Percentiles rank a stretch among this genome's conserved stretches.
These are phyloP conservation scores for Erodium trifolium DNA, from an alignment of 441 rosid genomes.

Conservation along the genomic window DNA sequence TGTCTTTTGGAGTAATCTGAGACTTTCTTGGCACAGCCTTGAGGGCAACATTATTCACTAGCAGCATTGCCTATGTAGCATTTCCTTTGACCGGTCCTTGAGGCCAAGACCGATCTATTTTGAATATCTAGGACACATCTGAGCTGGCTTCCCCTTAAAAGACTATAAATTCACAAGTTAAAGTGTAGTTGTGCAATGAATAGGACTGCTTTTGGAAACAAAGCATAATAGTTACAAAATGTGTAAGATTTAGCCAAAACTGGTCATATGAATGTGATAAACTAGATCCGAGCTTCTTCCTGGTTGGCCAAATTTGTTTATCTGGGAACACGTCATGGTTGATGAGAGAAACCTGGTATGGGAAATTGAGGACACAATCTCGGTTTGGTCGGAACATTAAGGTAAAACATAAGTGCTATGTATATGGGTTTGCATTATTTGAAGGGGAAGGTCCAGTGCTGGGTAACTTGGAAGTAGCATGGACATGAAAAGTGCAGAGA, in stretches of 20 bases:
- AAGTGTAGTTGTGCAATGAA: no score
- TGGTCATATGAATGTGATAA: no score
- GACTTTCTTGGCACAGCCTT: no score
- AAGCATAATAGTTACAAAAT: no score
- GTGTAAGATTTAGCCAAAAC: no score
- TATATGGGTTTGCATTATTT: neutral
- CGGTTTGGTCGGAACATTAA: constrained; percentile 3
- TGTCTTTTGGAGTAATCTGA: no score
- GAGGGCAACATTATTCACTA: no score
- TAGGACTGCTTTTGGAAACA: no score
- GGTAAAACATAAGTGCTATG: neutral
- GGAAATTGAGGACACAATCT: neutral
- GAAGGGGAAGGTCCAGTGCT: neutral
- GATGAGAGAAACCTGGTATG: neutral
- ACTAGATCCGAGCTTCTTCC: no score
- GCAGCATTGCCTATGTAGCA: neutral
- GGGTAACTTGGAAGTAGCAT: no score
- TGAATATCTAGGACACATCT: neutral
- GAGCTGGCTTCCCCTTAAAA: constrained; percentile 1
- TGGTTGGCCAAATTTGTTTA: neutral
- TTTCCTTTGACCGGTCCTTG: neutral
- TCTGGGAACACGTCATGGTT: neutral
- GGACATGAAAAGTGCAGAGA: no score
- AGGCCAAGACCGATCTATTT: neutral
- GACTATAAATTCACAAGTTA: neutral